Evolutionary conservation across 2,329 filamentous ascomycete genomes (phyloP), one percentile per base, ranked within the genome.

Genomic region (Alternaria burnsii): DNA sequence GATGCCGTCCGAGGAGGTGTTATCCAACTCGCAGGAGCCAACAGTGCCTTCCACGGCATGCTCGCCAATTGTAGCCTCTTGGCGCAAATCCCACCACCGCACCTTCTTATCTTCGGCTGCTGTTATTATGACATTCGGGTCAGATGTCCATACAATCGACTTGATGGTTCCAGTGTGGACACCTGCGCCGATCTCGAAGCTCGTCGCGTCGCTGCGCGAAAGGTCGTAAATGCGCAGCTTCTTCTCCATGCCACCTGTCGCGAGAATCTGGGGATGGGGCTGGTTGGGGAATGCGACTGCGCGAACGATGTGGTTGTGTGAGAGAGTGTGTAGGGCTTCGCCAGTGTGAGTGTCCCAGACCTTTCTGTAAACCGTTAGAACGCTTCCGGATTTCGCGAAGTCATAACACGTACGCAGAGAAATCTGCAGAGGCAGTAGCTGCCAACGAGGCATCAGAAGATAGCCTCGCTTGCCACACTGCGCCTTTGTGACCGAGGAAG

Each of bases 291-390:
- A 98, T 11, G 95, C 93, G 63, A 98, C 88, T 40, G 94, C 92
- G 65, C 95, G 92, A 62, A 98, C 95, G 67, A 99, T 97, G 79
- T 99, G 95, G 66, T 93, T 88, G 79, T 99, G 95, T 75, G 94
- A 89, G 36, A 99, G 86, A 4, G 92, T 94, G 73, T 91, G 91
- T 42, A 97, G 85, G 50, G 92, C 88, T 81, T 97, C 94, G 71
- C 96, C 96, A 1, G 92, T 95, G 74, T 96, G 92, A 0, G 95
- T 97, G 73, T 99, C 93, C 95, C 96, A 99, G 53, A 99, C 90
- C 79, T 96, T 97, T 50, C 93, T 96, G 41, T 11, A 16, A 18
- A 55, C 16, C 26, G 62, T 82, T 71, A 83, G 75, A 68, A 43
- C 43, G 2, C 4, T 16, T 14, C 0, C 14, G 14, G 14, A 36